Conservation (phyloP, 495 filamentous ascomycete genomes). For the Penicillium ochrochloron region DNA sequence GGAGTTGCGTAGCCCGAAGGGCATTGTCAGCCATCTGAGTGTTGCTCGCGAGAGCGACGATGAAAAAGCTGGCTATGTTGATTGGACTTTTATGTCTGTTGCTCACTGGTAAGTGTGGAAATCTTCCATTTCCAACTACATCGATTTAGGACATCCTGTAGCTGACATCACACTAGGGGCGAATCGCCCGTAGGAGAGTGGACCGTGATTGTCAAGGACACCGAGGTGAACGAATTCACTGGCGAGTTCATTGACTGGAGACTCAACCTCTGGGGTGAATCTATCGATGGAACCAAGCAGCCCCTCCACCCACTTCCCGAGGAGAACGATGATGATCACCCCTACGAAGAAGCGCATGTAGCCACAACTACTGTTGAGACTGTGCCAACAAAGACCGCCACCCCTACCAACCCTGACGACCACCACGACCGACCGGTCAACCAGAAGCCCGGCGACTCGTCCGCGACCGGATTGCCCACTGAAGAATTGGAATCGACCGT, state of each 20-base stretch:
- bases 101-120: conserved; percentile 93
- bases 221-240: conserved; percentile 70
- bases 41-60: conserved; percentile 69
- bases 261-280: conserved; percentile 91
- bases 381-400: conserved; percentile 48
- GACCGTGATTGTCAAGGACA: conserved; percentile 90
- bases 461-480: conserved; percentile 19
- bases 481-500: conserved; percentile 34
- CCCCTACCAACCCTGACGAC: conserved; percentile 62
- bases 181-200: conserved; percentile 86
- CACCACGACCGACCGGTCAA: conserved; percentile 79
- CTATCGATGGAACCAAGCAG: conserved; percentile 72
- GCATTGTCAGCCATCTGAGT: conserved; percentile 82
- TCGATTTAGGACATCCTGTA: not conserved
- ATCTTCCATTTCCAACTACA: too few species aligned
- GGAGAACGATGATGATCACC: conserved; percentile 85
- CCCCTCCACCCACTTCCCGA: conserved; percentile 78
- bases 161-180: conserved; percentile 62
- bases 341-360: conserved; percentile 56
- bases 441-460: conserved; percentile 53
- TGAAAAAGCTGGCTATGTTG: conserved; percentile 72
- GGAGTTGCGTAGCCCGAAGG: conserved; percentile 83
- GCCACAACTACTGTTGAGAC: conserved; percentile 57
- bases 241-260: conserved; percentile 92
- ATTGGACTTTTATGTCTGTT: conserved; percentile 99